Conservation (phyloP, 192 early-diverging fungal genomes). For the Endogone sp. region DNA sequence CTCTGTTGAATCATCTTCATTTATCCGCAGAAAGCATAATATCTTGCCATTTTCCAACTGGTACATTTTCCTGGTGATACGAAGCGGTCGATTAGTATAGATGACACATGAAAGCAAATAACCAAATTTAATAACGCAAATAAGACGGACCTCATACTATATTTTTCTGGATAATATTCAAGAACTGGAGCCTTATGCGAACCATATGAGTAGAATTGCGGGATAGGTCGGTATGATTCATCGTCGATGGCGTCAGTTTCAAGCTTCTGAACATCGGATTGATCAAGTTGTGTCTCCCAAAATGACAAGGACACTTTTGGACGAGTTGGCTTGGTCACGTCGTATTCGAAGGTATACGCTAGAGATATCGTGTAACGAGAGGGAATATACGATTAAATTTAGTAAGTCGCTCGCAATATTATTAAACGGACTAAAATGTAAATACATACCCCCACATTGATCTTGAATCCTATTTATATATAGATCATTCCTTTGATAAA, state of each 20-base stretch:
- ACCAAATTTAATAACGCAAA: neutral
- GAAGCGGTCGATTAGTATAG: neutral
- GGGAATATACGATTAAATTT: too few relatives aligned
- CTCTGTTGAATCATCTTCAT: neutral
- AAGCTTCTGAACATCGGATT: neutral
- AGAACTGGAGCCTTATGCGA: neutral
- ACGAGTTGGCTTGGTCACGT: neutral
- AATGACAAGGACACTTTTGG: neutral
- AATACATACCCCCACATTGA: neutral
- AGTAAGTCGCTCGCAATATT: too few relatives aligned
- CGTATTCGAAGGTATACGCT: neutral
- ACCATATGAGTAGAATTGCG: neutral
- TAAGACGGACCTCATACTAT: neutral
- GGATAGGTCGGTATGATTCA: neutral
- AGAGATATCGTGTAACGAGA: neutral
- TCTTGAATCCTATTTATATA: neutral
- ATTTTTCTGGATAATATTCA: neutral
- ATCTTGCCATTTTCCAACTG: neutral
- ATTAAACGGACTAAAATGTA: too few relatives aligned
- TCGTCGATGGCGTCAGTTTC: neutral
- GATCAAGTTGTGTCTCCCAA: neutral
- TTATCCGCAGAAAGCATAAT: neutral
- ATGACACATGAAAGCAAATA: neutral
- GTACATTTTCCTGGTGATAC: neutral
- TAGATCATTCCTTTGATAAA: neutral